Evolutionary conservation across 257 asterid species (phyloP).

Genomic region (Gentiana straminea): DNA sequence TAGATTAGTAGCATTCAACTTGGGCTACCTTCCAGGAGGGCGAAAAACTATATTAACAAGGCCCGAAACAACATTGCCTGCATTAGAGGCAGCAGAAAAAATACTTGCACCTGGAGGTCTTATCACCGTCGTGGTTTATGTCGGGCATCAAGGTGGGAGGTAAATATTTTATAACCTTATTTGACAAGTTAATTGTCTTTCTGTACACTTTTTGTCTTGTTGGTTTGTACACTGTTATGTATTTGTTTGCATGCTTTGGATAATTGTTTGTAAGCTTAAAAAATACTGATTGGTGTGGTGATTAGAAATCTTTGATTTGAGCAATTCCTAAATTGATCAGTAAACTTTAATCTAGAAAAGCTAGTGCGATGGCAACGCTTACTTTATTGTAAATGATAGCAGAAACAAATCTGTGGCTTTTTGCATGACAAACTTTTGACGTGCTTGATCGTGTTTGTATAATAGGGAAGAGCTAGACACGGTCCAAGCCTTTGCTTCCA

Average conservation of each 20-base stretch:
- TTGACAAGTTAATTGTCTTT: not conserved
- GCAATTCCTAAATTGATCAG: not conserved
- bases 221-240: not conserved
- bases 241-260: not conserved
- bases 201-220: not conserved
- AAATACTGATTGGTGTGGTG: not conserved
- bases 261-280: not conserved
- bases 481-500: conserved; percentile 55
- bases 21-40: conserved; percentile 97
- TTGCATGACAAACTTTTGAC: no score
- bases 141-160: conserved; percentile 91
- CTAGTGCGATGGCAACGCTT: not conserved
- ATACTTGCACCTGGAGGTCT: conserved; percentile 66
- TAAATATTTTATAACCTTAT: conserved; percentile 12
- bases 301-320: no score
- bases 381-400: no score
- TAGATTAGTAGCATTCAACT: conserved; percentile 88
- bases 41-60: conserved; percentile 55
- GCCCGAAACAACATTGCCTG: conserved; percentile 58
- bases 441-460: conserved; percentile 4
- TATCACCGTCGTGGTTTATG: conserved; percentile 66
- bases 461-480: conserved; percentile 75
- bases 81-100: conserved; percentile 67
- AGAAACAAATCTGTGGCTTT: not conserved
- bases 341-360: not conserved